These are phyloP conservation scores for Spergularia marina DNA, from an alignment of 148 eudicot species.

Conservation along the genomic window DNA sequence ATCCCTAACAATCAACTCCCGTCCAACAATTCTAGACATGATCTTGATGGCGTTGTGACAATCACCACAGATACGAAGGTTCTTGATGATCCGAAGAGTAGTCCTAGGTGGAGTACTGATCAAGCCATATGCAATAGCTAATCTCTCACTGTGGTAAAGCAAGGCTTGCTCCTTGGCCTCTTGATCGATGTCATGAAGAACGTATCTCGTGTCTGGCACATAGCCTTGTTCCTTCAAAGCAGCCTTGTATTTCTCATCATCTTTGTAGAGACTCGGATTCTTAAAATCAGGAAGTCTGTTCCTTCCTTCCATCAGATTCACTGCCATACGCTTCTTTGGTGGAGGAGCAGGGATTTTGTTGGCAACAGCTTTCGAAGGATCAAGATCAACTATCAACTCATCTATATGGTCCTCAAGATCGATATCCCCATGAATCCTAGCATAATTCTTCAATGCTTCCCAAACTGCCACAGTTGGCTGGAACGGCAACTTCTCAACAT, in stretches of 20 bases:
- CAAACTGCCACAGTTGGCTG: constrained; percentile 58
- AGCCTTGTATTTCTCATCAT: constrained; percentile 80
- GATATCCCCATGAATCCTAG: constrained; percentile 80
- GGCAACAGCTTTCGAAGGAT: constrained; percentile 55
- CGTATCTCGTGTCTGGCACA: constrained; percentile 66
- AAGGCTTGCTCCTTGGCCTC: constrained; percentile 81
- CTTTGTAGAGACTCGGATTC: constrained; percentile 68
- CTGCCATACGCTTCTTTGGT: constrained; percentile 58
- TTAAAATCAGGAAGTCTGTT: constrained; percentile 68
- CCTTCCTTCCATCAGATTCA: constrained; percentile 80
- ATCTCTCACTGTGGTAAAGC: constrained; percentile 71
- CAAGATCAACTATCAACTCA: constrained; percentile 59
- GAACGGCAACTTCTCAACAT: constrained; percentile 55
- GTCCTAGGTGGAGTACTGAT: constrained; percentile 72
- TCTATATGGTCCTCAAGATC: constrained; percentile 83
- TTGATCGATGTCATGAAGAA: constrained; percentile 83
- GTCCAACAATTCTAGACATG: constrained; percentile 68
- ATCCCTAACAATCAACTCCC: constrained; percentile 69
- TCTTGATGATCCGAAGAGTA: constrained; percentile 68
- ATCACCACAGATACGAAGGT: constrained; percentile 67
- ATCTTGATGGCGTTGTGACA: constrained; percentile 78
- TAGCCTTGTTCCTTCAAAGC: constrained; percentile 75
- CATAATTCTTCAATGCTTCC: constrained; percentile 82
- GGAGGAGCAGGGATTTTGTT: constrained; percentile 81
- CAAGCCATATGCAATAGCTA: constrained; percentile 76